Evolutionary conservation across 768 basidiomycete species (phyloP).

Genomic region (Leccinum disarticulatum): DNA sequence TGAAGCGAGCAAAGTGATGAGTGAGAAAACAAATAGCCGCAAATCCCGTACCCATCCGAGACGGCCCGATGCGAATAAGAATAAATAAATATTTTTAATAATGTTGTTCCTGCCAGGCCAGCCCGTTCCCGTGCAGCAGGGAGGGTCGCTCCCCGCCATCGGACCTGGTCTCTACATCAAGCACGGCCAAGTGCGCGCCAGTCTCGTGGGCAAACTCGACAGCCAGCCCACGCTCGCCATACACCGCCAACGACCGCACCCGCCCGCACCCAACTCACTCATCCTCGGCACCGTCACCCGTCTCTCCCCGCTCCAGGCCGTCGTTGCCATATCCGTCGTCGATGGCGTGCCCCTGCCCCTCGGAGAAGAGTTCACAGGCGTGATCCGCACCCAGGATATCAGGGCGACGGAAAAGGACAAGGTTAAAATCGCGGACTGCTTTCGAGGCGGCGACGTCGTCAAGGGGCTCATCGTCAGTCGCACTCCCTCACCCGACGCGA

Average conservation of each 20-base stretch:
- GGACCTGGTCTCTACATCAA: constrained; percentile 68
- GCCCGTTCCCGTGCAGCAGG: constrained; percentile 59
- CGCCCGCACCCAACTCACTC: constrained; percentile 71
- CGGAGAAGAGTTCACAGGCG: constrained; percentile 87
- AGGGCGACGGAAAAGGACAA: constrained; percentile 88
- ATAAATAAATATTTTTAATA: constrained; percentile 19
- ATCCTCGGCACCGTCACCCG: constrained; percentile 83
- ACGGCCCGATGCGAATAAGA: constrained; percentile 9
- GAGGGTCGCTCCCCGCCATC: constrained; percentile 53
- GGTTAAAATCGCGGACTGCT: constrained; percentile 87
- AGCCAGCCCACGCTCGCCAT: constrained; percentile 55
- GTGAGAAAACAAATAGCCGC: constrained; percentile 30
- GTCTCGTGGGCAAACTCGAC: constrained; percentile 63
- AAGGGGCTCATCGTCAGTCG: constrained; percentile 76
- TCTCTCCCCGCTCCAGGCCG: constrained; percentile 80
- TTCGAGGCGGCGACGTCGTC: constrained; percentile 89
- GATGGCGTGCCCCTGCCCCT: constrained; percentile 79
- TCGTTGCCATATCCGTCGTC: constrained; percentile 81
- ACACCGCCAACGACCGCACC: constrained; percentile 65
- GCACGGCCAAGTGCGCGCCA: constrained; percentile 65
- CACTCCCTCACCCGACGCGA: background rate
- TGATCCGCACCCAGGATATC: constrained; percentile 87
- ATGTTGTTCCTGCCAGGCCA: constrained; percentile 71
- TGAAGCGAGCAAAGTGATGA: background rate
- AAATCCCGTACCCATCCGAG: constrained; percentile 21